Percentiles rank a stretch among this genome's conserved stretches.
These are phyloP conservation scores for Ceratocystis colombiana DNA, from an alignment of 2,329 filamentous ascomycete species.

Conservation along the genomic window DNA sequence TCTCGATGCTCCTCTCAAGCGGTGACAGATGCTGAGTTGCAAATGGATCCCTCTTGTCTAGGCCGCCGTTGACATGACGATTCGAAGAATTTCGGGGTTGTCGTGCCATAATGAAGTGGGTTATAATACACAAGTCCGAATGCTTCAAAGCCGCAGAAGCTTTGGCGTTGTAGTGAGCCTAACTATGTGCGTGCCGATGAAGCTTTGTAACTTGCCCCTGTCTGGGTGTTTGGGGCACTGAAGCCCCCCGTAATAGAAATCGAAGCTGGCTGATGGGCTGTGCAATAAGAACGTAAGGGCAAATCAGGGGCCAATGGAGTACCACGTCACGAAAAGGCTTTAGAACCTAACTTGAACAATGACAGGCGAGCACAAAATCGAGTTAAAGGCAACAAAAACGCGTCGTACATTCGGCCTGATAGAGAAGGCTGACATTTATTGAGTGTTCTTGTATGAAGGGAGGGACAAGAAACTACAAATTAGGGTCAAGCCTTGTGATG, in stretches of 20 bases:
- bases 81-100: constrained; percentile 9
- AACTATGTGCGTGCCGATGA: background rate
- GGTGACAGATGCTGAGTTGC: constrained; percentile 29
- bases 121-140: background rate
- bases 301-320: background rate
- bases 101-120: constrained; percentile 12
- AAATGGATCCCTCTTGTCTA: constrained; percentile 27
- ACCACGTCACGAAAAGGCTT: background rate
- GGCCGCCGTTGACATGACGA: constrained; percentile 20
- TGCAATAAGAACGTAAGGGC: background rate
- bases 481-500: constrained; percentile 1
- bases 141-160: background rate
- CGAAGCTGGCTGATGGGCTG: background rate
- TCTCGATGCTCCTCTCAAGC: constrained; percentile 30
- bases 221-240: background rate
- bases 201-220: background rate
- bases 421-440: constrained; percentile 7
- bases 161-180: constrained; percentile 8
- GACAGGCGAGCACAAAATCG: background rate
- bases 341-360: background rate
- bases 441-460: background rate
- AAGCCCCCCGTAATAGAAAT: background rate
- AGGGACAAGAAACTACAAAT: background rate
- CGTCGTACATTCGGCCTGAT: background rate
- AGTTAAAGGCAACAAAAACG: background rate